Evolutionary conservation across 345 rosid species (phyloP), one percentile per base, ranked within the genome.

Genomic region (Salix dunnii): DNA sequence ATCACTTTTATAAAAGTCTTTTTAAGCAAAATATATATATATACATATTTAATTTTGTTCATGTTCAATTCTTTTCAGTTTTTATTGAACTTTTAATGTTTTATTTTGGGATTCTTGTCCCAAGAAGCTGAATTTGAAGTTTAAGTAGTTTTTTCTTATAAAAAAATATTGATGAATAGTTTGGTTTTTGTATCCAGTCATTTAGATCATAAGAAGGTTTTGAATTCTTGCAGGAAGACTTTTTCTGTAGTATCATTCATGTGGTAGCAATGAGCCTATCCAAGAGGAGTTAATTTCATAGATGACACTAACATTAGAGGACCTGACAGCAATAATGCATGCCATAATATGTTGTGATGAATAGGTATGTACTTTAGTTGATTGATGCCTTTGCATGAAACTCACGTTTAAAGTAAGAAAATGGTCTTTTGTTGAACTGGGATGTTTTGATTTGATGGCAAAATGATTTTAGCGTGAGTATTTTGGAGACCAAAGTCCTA

Each of bases 251-350:
- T 33, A 42, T 67, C 42, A 76, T 76, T 13, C 55, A 64, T 17
- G 73, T 76, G 62, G 74, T 76, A 4, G 69, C 69, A 43, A 53
- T 72, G 2, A 12, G 66, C 70, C 43, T 11, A 25, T 30, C 2
- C 48, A 51, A 64, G 13, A 70, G 35, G 42, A 36, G 33, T 70
- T 27, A 0, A 21, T 21, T 55, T 53, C 35, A 4, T 43, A 7
- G 40, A 64, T 75, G 75, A 70, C 60, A 21, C 42, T 79, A 67
- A 79, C 78, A 27, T 60, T 75, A 30, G 76, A 75, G 68, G 79
- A 80, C 23, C 73, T 76, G 28, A 75, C 82, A 70, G 68, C 68
- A 2, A 74, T 72, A 71, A 75, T 80, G 25, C 72, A 65, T 53
- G 79, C 67, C 14, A 21, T 38, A 4, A 35, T 76, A 53, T 9